Base-by-base conservation (phyloP, 2,329 filamentous ascomycete genomes). In the Magnaporthiopsis poae region DNA sequence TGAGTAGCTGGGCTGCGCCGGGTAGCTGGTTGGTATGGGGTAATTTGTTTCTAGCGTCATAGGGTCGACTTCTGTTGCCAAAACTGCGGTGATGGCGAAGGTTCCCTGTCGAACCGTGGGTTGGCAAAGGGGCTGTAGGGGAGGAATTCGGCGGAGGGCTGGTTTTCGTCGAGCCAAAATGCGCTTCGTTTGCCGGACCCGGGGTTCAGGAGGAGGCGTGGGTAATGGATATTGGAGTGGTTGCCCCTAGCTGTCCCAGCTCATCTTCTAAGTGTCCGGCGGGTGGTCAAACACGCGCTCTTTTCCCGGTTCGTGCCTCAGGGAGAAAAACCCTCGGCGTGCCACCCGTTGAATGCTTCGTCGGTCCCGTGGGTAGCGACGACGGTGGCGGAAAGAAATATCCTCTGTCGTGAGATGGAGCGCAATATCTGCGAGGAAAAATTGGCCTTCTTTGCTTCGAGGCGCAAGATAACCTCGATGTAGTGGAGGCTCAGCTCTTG, bases 21-120 rank as follows among this genome's bases (percentile, higher is more conserved):
- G 46, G 46, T 56, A 56, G 46, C 46, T 56, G 21, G 46, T 56
- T 56, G 46, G 46, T 56, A 56, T 56, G 62, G 18, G 62, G 62
- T 64, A 46, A 31, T n/a, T 52, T 15, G 62, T 29, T 64, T 64
- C 36, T 39, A 46, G 29, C 36, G n/a, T 46, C 62, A 64, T 52
- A 33, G 15, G 21, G 36, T 39, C 39, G 62, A 59, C 13, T 35
- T 46, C 5, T 46, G 18, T 18, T 39, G 27, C 21, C 12, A 11
- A 56, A 18, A 9, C 21, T 56, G 46, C 9, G n/a, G 8, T 56
- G 18, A 9, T 9, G 18, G 18, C 46, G 21, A 56, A 18, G 39
- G 39, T 18, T 46, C 15, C 15, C 4, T 18, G 39, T 18, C 39
- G 39, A 46, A 15, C 39, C 13, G 39, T 18, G 39, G 39, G 39